Percentiles rank a stretch among this genome's conserved stretches.
These are phyloP conservation scores for Baorangia bicolor DNA, from an alignment of 768 basidiomycete species.

Conservation along the genomic window DNA sequence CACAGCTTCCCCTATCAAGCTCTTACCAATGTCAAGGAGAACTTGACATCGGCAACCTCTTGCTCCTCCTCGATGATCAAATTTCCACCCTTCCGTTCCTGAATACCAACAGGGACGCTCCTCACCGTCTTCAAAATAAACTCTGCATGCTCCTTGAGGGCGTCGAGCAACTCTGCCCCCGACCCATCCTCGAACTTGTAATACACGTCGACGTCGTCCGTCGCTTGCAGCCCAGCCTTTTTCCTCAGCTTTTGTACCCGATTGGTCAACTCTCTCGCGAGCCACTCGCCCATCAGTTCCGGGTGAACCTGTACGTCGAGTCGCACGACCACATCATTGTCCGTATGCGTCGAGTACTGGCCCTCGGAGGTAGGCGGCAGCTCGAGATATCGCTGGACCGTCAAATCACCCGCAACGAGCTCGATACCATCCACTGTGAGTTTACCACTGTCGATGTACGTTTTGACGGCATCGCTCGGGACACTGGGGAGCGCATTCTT, in stretches of 20 bases:
- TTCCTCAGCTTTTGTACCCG: constrained; percentile 95
- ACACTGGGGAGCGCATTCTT: constrained; percentile 83
- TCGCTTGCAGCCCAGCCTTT: constrained; percentile 92
- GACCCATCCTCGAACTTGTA: constrained; percentile 73
- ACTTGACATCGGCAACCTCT: constrained; percentile 78
- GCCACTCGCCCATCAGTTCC: constrained; percentile 84
- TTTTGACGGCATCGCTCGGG: constrained; percentile 79
- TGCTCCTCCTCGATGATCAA: constrained; percentile 84
- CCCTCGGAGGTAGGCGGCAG: constrained; percentile 57
- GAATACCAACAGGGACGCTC: constrained; percentile 61
- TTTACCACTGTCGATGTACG: constrained; percentile 70
- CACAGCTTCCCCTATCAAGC: constrained; percentile 14
- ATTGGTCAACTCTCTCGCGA: constrained; percentile 87
- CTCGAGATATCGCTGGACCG: constrained; percentile 90
- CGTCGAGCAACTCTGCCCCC: constrained; percentile 61
- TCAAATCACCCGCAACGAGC: constrained; percentile 86
- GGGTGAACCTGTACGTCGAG: constrained; percentile 87
- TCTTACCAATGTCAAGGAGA: constrained; percentile 64
- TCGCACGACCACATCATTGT: constrained; percentile 92
- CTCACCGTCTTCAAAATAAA: constrained; percentile 74
- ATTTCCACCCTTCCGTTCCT: constrained; percentile 47
- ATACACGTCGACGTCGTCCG: constrained; percentile 89
- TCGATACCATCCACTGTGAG: constrained; percentile 87
- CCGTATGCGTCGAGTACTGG: constrained; percentile 80
- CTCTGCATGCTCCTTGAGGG: constrained; percentile 65